Evolutionary conservation across 805 yeast genomes (phyloP).

Genomic region (Monosporozyma unispora): DNA sequence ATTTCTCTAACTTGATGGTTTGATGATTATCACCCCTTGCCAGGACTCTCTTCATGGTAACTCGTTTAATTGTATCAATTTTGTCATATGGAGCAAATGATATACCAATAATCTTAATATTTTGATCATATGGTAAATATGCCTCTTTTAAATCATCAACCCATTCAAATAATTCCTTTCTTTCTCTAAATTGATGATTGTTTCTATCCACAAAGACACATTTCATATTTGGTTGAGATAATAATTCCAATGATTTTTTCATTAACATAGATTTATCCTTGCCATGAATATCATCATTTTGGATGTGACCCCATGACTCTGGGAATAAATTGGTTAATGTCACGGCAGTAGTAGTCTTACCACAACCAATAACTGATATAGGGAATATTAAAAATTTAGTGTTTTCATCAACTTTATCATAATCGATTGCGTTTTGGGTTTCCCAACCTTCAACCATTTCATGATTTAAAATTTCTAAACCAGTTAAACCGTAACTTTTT

Average conservation of each 20-base stretch:
- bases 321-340: slow-evolving; percentile 50
- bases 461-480: slow-evolving; percentile 47
- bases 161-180: slow-evolving; percentile 54
- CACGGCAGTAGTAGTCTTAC: slow-evolving; percentile 76
- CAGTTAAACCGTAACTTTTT: slow-evolving; percentile 42
- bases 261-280: slow-evolving; percentile 43
- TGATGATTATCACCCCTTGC: slow-evolving; percentile 84
- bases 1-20: slow-evolving; percentile 48
- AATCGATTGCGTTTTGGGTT: slow-evolving; percentile 32
- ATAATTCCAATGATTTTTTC: slow-evolving; percentile 35
- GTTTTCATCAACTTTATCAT: slow-evolving; percentile 28
- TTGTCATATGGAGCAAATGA: slow-evolving; percentile 47
- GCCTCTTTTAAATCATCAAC: slow-evolving; percentile 36
- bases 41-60: slow-evolving; percentile 52
- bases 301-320: slow-evolving; percentile 57
- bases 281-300: slow-evolving; percentile 64
- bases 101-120: slow-evolving; percentile 54
- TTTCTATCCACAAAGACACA: slow-evolving; percentile 76
- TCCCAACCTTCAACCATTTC: slow-evolving; percentile 33
- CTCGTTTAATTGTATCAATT: slow-evolving; percentile 34
- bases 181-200: slow-evolving; percentile 64
- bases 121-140: slow-evolving; percentile 36
- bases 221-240: slow-evolving; percentile 29
- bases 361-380: slow-evolving; percentile 88
- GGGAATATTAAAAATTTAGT: slow-evolving; percentile 64